Base-by-base conservation (phyloP, 163 green algal species). In the Picocystis sp. region DNA sequence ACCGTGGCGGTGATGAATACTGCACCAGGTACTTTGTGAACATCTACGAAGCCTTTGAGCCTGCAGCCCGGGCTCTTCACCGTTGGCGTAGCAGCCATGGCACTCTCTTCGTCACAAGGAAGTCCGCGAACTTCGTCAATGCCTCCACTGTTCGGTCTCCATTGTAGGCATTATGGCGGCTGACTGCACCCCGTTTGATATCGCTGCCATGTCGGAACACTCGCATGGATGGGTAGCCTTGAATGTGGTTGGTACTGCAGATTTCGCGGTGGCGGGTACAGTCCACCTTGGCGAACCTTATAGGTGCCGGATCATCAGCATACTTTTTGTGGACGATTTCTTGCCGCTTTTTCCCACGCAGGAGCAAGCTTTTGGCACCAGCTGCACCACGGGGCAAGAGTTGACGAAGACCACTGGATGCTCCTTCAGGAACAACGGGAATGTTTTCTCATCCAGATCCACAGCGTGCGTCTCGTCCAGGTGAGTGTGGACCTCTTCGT, bases 1-100 rank as follows among this genome's bases (percentile, higher is more conserved):
- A 73, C 45, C 82, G 79, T 14, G n/a, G 83, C 76, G 19, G 77
- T 61, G 55, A 94, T 84, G 67, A 87, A 81, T 42, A 94, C 58
- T 12, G 82, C 89, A 22, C 85, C 85, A 1, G 85, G 85, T n/a
- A 94, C 85, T 73, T 93, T 93, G 69, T 94, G 93, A 25, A 92
- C 85, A 51, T 93, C 67, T 53, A 93, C 74, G 76, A 93, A 92
- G 15, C 83, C 85, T 45, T 60, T 12, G 21, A 56, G 44, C 17
- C 24, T 81, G 67, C 78, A 86, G 35, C 79, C 78, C 15, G n/a
- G 14, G 19, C 56, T 70, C 57, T 66, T 61, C 44, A 45, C 17
- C 23, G 62, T 59, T 50, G 47, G 38, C 9, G 61, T 66, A 11
- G 77, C 61, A 9, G 65, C 54, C 57, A 47, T 69, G 56, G 29